These are phyloP conservation scores for Aphanocladium album DNA, from an alignment of 2,329 filamentous ascomycete species.

Conservation along the genomic window DNA sequence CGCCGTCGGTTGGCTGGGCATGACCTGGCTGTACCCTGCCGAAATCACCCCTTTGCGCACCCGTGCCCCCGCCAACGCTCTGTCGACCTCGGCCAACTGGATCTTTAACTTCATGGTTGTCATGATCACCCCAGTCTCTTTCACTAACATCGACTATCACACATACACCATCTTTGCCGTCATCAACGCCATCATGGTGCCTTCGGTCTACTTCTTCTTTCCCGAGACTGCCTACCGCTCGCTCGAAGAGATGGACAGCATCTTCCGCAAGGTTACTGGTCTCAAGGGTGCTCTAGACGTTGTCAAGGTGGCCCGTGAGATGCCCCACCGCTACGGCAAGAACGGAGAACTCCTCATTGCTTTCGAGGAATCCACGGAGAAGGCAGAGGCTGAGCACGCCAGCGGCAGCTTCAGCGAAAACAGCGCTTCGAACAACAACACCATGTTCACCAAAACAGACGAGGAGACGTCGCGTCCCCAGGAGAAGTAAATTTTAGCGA, in stretches of 20 bases:
- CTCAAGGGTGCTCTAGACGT: constrained; percentile 30
- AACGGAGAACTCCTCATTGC: constrained; percentile 52
- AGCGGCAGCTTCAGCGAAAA: constrained; percentile 25
- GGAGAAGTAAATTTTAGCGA: constrained; percentile 11
- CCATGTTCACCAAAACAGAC: constrained; percentile 27
- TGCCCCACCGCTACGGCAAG: constrained; percentile 54
- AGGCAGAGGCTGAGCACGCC: constrained; percentile 22
- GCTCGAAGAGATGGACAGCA: constrained; percentile 62
- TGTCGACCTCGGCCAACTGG: constrained; percentile 52
- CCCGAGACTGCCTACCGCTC: constrained; percentile 60
- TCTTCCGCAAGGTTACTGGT: constrained; percentile 54
- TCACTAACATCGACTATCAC: constrained; percentile 52
- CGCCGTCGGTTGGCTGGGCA: constrained; percentile 54
- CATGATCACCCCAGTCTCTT: constrained; percentile 57
- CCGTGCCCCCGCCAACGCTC: constrained; percentile 55
- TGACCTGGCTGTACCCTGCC: constrained; percentile 60
- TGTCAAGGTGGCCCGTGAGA: constrained; percentile 35
- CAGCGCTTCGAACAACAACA: constrained; percentile 20
- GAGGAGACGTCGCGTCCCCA: constrained; percentile 29
- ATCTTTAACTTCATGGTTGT: constrained; percentile 61
- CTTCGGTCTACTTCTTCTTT: constrained; percentile 56
- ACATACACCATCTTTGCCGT: constrained; percentile 64
- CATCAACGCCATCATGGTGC: constrained; percentile 57
- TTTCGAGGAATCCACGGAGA: constrained; percentile 29
- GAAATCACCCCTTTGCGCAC: constrained; percentile 65